Evolutionary conservation across 108 stramenopile genomes (phyloP).

Genomic region (Mediolabrus comicus): DNA sequence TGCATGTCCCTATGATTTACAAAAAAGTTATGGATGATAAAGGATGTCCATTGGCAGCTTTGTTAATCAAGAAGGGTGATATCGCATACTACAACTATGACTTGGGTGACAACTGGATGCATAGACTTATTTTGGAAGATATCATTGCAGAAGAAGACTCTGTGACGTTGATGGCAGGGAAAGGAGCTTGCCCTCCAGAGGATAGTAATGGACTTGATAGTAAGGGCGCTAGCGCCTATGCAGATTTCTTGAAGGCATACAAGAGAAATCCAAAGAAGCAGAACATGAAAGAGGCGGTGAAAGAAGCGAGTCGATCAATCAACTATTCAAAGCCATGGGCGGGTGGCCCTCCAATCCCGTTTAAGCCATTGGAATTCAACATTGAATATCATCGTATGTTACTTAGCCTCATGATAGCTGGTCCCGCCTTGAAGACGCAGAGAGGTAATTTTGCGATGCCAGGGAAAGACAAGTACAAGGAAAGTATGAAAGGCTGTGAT

Average conservation of each 20-base stretch:
- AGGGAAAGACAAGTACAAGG: not conserved
- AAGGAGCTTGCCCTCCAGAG: conserved; percentile 8
- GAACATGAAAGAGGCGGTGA: conserved; percentile 5
- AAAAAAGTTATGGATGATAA: not conserved
- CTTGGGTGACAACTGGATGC: not conserved
- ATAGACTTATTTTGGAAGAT: conserved; percentile 4
- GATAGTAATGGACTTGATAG: conserved; percentile 1
- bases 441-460: not conserved
- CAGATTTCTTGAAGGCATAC: not conserved
- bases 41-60: not conserved
- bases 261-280: conserved; percentile 6
- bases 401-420: not conserved
- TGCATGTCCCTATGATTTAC: not conserved
- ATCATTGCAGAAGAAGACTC: conserved; percentile 8
- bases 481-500: not conserved
- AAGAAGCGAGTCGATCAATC: not conserved
- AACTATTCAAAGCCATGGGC: conserved; percentile 8
- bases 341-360: not conserved
- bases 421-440: not conserved
- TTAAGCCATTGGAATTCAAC: conserved; percentile 6
- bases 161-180: conserved; percentile 1
- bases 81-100: conserved; percentile 4
- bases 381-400: conserved; percentile 5
- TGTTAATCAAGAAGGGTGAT: not conserved
- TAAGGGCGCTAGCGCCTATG: not conserved